A percentile compares a stretch with the other conserved stretches of the same genome.
These are phyloP conservation scores for Phanerochaete carnosa DNA, from an alignment of 768 basidiomycete species.

Conservation along the genomic window DNA sequence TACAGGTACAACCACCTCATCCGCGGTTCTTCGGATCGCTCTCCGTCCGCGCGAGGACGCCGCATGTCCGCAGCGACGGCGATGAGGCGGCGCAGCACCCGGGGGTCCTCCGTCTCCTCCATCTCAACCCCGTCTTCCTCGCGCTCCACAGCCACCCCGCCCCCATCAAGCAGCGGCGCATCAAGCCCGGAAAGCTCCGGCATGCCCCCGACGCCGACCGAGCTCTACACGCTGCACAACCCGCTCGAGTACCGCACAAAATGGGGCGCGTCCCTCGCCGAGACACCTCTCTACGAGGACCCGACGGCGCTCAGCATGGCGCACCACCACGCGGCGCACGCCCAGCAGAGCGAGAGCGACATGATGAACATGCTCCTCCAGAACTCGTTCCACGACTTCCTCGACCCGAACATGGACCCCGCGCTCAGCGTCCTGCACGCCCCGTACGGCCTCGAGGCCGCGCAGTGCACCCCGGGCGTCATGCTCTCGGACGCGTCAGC, in stretches of 20 bases:
- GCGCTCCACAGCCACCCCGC: slow-evolving; percentile 14
- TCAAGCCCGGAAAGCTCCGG: slow-evolving; percentile 11
- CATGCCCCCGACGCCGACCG: slow-evolving; percentile 7
- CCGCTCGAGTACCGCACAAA: slow-evolving; percentile 7
- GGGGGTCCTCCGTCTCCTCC: slow-evolving; percentile 6
- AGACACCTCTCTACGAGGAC: not conserved
- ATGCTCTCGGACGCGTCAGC: not conserved
- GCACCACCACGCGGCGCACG: slow-evolving; percentile 2
- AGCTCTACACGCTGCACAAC: slow-evolving; percentile 2
- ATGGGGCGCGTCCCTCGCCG: not conserved
- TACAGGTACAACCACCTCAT: slow-evolving; percentile 40
- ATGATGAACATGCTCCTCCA: slow-evolving; percentile 13
- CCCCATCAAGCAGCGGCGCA: slow-evolving; percentile 9
- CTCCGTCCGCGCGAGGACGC: slow-evolving; percentile 6
- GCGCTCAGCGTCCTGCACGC: slow-evolving; percentile 1
- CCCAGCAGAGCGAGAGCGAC: slow-evolving; percentile 9
- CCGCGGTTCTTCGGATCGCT: slow-evolving; percentile 14
- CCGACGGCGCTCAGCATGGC: slow-evolving; percentile 4
- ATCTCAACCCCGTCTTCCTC: slow-evolving; percentile 6
- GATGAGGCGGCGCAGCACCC: slow-evolving; percentile 10
- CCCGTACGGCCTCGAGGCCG: slow-evolving; percentile 3
- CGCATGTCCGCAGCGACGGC: slow-evolving; percentile 13
- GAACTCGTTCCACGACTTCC: slow-evolving; percentile 9
- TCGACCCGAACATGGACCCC: slow-evolving; percentile 6
- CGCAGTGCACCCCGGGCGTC: not conserved